phyloP scores from a whole-genome alignment of 208 protist genomes.

The Angomonas deanei region DNA sequence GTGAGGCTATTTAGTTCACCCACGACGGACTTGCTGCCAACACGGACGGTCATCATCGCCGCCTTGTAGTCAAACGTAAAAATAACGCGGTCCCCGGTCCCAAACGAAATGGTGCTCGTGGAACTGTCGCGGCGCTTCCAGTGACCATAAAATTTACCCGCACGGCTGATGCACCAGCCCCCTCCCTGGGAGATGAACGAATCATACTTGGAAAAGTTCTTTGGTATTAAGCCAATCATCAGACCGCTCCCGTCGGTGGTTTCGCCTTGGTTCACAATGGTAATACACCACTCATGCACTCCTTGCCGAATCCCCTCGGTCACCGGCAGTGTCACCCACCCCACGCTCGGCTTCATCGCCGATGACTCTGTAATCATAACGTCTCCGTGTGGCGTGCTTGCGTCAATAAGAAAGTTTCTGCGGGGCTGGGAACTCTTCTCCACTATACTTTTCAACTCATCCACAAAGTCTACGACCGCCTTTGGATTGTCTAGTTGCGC shows the following conservation, averaged over 20 bases:
- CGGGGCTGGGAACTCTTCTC: constrained; percentile 62
- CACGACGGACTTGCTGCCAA: constrained; percentile 74
- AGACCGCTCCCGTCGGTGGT: constrained; percentile 89
- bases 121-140: constrained; percentile 76
- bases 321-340: constrained; percentile 89
- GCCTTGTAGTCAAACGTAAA: constrained; percentile 87
- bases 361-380: constrained; percentile 84
- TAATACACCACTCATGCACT: constrained; percentile 89
- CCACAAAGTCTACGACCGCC: constrained; percentile 65
- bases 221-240: constrained; percentile 91
- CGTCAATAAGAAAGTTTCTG: constrained; percentile 86
- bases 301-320: constrained; percentile 84
- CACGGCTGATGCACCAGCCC: constrained; percentile 89
- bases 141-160: constrained; percentile 92
- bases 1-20: constrained; percentile 85
- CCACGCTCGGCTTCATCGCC: constrained; percentile 85
- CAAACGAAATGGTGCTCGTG: constrained; percentile 56
- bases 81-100: constrained; percentile 83
- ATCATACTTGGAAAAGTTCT: constrained; percentile 87
- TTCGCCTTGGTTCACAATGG: constrained; percentile 89
- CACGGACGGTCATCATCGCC: constrained; percentile 77
- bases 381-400: constrained; percentile 84
- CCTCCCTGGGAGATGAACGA: constrained; percentile 91
- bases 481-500: constrained; percentile 62
- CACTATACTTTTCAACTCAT: constrained; percentile 60